Base-by-base conservation (phyloP, 225 moss, liverwort and hornwort genomes). In the Physcomitrellopsis africana region DNA sequence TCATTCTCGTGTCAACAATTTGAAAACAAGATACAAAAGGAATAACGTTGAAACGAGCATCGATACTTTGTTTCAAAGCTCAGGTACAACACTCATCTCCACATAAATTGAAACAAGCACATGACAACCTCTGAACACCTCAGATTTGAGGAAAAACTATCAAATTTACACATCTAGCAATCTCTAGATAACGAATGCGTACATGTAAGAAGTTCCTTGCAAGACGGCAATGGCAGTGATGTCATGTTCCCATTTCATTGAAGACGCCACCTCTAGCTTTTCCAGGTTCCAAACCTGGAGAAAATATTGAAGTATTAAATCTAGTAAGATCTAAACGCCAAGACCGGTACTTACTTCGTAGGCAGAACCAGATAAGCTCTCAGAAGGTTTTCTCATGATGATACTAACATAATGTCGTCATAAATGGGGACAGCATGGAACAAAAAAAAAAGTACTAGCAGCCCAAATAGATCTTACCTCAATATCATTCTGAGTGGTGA, bases 171-270 rank as follows among this genome's bases (percentile, higher is more conserved):
- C 62, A 65, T 41, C 26, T 6, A 69, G 52, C 60, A 65, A 24
- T 68, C 61, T 56, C 17, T 27, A 9, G 45, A 27, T 43, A 60
- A 46, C 47, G 47, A 48, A 24, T 20, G 65, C 90, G 78, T 91
- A 99, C 99, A 95, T 89, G 84, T 89, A 99, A 51, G 77, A 26
- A 77, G 93, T 95, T 81, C 99, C 93, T 82, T 88, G 95, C 60
- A 93, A 77, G 47, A 95, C 85, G 75, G 81, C 79, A 53, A 92
- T 74, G 70, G 92, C 92, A 74, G 89, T 91, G 65, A 95, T 87
- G 60, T 92, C 92, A 67, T 79, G 77, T 67, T 86, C 85, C 95
- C 95, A 99, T 69, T 88, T 92, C 51, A 85, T 70, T 69, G 83
- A 87, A 70, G 66, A 88, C 27, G 81, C 88, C 75, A 92, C 77